Base-by-base conservation (phyloP, 2,329 filamentous ascomycete genomes). In the Cladosporium colombiae region DNA sequence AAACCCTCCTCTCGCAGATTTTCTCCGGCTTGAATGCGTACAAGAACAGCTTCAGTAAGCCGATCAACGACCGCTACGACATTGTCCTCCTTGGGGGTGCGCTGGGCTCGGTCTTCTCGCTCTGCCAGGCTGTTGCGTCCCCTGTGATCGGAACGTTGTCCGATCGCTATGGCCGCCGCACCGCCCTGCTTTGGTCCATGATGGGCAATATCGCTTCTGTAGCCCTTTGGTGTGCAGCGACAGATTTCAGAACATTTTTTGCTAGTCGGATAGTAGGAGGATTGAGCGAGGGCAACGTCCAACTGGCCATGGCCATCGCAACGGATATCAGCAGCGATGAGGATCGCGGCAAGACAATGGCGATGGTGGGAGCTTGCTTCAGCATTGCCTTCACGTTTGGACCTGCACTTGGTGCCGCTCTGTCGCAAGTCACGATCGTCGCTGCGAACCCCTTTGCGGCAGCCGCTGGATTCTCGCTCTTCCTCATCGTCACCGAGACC, bases 301-400 rank as follows among this genome's bases (percentile, higher is more conserved):
- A 99, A 81, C 84, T 99, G 16, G 94, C 95, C 5, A 95, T 94
- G 69, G 94, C 95, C 50, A 98, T 99, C 77, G 95, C 95, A 21
- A 95, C 94, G 46, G 95, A 99, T 77, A 93, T 99, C 70, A 96
- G 92, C 52, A 93, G 96, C 73, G 90, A 94, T 71, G 85, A 86
- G 65, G 90, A 89, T 74, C 88, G 95, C 31, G 92, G 94, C 25
- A 88, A 92, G 23, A 97, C 95, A 50, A 97, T 99, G 92, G 95
- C 95, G 8, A 84, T 99, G 64, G 94, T 99, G 31, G 95, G 95
- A 66, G 93, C 91, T 16, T 98, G 95, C 81, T 99, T 99, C 81
- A 96, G 92, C 68, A 89, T 99, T 71, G 95, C 95, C 21, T 99
- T 99, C 77, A 99, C 95, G 0, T 96, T 97, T 76, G 95, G 95